These are phyloP conservation scores for Seminavis robusta DNA, from an alignment of 108 stramenopile genomes.

Conservation along the genomic window DNA sequence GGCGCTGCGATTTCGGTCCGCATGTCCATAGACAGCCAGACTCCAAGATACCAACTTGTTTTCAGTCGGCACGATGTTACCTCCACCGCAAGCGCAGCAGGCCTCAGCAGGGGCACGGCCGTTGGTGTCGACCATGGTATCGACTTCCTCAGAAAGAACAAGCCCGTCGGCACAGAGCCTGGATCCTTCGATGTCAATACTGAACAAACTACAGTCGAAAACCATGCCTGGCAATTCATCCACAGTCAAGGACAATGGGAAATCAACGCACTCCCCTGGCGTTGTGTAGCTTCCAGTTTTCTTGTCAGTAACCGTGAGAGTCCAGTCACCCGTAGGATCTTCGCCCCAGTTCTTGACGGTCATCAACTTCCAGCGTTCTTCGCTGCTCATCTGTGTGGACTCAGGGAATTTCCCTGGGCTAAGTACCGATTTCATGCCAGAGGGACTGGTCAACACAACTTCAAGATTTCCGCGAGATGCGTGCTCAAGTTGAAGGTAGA, in stretches of 20 bases:
- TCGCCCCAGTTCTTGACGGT: conserved; percentile 47
- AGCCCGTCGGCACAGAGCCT: too few relatives aligned
- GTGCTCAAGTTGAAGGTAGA: conserved; percentile 26
- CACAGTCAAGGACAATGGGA: too few relatives aligned
- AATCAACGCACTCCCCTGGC: conserved; percentile 10
- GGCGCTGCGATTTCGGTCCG: too few relatives aligned
- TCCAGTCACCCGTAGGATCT: conserved; percentile 23
- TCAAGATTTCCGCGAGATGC: conserved; percentile 32
- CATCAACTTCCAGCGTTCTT: conserved; percentile 37
- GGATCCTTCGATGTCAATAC: too few relatives aligned
- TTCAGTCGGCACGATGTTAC: not conserved
- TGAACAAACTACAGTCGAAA: too few relatives aligned
- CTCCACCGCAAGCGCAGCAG: conserved; percentile 33
- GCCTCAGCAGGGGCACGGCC: conserved; percentile 1
- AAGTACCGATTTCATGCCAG: conserved; percentile 27
- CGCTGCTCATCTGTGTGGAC: not conserved
- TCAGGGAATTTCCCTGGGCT: conserved; percentile 25
- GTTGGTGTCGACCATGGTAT: too few relatives aligned
- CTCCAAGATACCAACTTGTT: conserved; percentile 20
- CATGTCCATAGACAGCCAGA: conserved; percentile 31
- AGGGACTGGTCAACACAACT: conserved; percentile 25
- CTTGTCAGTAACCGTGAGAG: conserved; percentile 17
- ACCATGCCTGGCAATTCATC: too few relatives aligned
- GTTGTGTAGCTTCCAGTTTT: conserved; percentile 6
- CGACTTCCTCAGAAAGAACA: too few relatives aligned